Conservation (phyloP, 2,329 filamentous ascomycete species). For the Pseudovirgaria hyperparasitica region DNA sequence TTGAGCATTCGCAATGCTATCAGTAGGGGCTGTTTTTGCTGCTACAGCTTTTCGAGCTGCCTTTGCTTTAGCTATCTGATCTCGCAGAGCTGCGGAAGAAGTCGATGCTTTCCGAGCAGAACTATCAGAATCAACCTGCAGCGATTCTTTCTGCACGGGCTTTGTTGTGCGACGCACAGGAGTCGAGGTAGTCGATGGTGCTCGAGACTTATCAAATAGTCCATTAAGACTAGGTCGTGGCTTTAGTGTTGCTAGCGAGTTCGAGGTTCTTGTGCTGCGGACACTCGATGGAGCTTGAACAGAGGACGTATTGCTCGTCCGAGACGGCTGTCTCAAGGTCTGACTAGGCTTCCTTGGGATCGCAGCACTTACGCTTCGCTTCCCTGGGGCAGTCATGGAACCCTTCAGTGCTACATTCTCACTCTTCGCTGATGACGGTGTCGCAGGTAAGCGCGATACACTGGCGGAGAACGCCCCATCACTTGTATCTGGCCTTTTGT, state of each 20-base stretch:
- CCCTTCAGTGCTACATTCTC: conserved; percentile 8
- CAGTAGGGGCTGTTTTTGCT: conserved; percentile 13
- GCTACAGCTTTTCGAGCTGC: conserved; percentile 45
- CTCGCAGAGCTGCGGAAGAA: conserved; percentile 68
- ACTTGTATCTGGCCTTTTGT: conserved; percentile 36
- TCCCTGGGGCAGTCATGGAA: conserved; percentile 22
- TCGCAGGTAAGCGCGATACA: conserved; percentile 12
- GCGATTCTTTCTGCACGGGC: conserved; percentile 8
- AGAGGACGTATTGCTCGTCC: conserved; percentile 19
- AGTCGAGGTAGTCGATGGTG: conserved; percentile 12
- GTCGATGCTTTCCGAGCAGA: conserved; percentile 38
- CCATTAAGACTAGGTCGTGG: conserved; percentile 18
- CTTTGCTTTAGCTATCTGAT: conserved; percentile 88
- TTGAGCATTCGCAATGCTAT: conserved; percentile 17
- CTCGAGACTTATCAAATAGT: conserved; percentile 21
- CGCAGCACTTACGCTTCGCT: conserved; percentile 22
- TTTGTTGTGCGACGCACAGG: conserved; percentile 10
- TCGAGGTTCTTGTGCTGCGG: conserved; percentile 10
- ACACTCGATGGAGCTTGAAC: conserved; percentile 16
- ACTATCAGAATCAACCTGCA: conserved; percentile 19
- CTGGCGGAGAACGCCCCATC: conserved; percentile 22
- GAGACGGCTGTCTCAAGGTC: conserved; percentile 19
- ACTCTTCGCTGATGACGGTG: conserved; percentile 15
- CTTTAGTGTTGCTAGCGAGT: conserved; percentile 15
- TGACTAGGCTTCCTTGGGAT: conserved; percentile 9